Evolutionary conservation across 2,329 filamentous ascomycete genomes (phyloP), one percentile per base, ranked within the genome.

Genomic region (Pseudocercospora cruenta): DNA sequence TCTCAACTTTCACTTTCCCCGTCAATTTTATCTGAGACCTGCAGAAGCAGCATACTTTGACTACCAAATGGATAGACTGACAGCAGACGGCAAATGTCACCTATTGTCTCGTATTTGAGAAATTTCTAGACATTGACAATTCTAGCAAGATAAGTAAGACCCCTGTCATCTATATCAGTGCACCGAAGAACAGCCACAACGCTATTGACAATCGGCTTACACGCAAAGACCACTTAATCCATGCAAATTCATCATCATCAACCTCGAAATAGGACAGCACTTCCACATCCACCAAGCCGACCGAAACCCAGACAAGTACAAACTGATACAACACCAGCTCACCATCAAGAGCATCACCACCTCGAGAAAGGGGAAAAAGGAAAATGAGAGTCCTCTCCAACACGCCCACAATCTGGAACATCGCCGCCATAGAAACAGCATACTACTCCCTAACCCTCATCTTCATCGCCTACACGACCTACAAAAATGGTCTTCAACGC

Each of bases 401-500:
- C 26, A 43, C 58, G 1, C 63, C 63, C 9, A 19, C 63, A 4
- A 58, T 54, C 33, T 61, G 47, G 47, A 65, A 14, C 12, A 19
- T 47, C 43, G 49, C 58, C 58, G 47, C 39, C 22, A 43, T 57
- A n/a, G 36, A 60, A 49, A 31, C 60, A 31, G 47, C 43, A 4
- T 45, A 60, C 24, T 61, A 65, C 39, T 58, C 33, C 58, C 49
- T 65, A 21, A 51, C 49, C 16, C 58, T 65, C 12, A 39, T 61
- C 6, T 39, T 58, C n/a, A 36, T 61, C 49, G 63, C 33, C 33
- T 65, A 57, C 63, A 65, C 43, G 26, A 55, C 58, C 51, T 65
- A 60, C 63, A 61, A 60, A 39, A 39, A 55, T 28, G 58, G 28
- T n/a, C 59, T 21, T 26, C 28, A 51, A 47, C 49, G 31, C n/a